phyloP scores from a whole-genome alignment of 2,329 filamentous ascomycete genomes.

The Aspergillus sp. region DNA sequence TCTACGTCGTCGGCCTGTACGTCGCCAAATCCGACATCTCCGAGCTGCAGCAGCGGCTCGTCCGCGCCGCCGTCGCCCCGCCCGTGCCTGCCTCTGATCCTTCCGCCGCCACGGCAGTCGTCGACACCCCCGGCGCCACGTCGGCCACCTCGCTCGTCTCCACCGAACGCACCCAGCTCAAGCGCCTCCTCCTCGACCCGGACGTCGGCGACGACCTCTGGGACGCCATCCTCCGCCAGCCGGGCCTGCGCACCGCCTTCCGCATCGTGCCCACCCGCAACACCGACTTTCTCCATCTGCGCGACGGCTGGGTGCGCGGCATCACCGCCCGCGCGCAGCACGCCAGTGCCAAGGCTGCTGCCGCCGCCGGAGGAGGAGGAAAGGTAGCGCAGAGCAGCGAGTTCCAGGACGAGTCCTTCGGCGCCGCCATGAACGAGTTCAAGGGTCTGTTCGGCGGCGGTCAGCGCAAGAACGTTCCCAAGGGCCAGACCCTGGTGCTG shows the following conservation, averaged over 20 bases:
- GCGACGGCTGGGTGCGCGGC: slow-evolving; percentile 86
- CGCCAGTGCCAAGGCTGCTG: slow-evolving; percentile 48
- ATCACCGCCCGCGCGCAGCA: slow-evolving; percentile 71
- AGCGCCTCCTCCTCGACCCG: slow-evolving; percentile 67
- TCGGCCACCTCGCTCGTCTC: slow-evolving; percentile 79
- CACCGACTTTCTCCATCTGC: slow-evolving; percentile 89
- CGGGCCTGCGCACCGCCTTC: slow-evolving; percentile 72
- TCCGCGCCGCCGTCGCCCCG: slow-evolving; percentile 62
- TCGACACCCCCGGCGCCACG: slow-evolving; percentile 52
- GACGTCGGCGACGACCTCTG: slow-evolving; percentile 70
- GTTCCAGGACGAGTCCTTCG: slow-evolving; percentile 73
- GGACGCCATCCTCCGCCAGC: slow-evolving; percentile 65
- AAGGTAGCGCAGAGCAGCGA: slow-evolving; percentile 36
- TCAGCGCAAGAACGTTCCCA: slow-evolving; percentile 66
- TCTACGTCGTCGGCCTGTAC: slow-evolving; percentile 94
- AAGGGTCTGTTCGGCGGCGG: slow-evolving; percentile 78
- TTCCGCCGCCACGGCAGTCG: slow-evolving; percentile 9
- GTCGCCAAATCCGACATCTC: slow-evolving; percentile 80
- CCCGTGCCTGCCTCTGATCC: too few relatives aligned
- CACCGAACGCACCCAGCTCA: slow-evolving; percentile 74
- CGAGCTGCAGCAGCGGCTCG: slow-evolving; percentile 72
- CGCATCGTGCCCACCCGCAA: slow-evolving; percentile 87
- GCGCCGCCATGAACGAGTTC: slow-evolving; percentile 71
- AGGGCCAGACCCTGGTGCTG: slow-evolving; percentile 74
- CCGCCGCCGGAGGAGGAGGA: slow-evolving; percentile 6